Base-by-base conservation (phyloP, 1,284 basidiomycete genomes). In the Trichosporon sp. region DNA sequence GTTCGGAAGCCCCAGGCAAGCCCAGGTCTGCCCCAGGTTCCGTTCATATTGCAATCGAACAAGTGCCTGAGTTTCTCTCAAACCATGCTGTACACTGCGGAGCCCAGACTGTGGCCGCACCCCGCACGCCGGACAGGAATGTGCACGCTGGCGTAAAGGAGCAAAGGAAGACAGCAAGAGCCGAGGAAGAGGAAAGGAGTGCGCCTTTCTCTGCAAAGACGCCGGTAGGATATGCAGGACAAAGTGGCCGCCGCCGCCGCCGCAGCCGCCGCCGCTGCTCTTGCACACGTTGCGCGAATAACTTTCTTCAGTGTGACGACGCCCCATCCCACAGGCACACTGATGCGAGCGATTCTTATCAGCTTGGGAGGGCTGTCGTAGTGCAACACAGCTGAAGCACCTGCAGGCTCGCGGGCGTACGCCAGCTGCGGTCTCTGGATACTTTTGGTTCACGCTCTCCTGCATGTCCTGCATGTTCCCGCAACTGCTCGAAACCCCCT, bases 251-350 rank as follows among this genome's bases (percentile, higher is more conserved):
- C 48, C 48, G 48, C 48, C 8, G 48, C 26, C 26, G 26, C 26
- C 26, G 26, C 26, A 26, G 26, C 26, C 26, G 26, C 26, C 26
- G 16, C 51, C 51, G 51, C 51, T 10, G 19, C 16, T 21, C 31
- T 32, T 32, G 31, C 56, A 32, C 26, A 31, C 12, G 31, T 1
- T 32, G 56, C 56, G 56, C 56, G 56, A 61, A 35, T 61, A 61
- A 16, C 56, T 31, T 61, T 35, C 31, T 61, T 35, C 56, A 32
- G 31, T 35, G 31, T 61, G 56, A 61, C 31, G 56, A 32, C 26
- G 31, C 56, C 31, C 56, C 56, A 61, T 14, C 56, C 26, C 56
- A 61, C 56, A 61, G 56, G 56, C 56, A 61, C 51, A 19, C 51
- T 54, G 51, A 26, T 54, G 51, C 51, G 51, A 54, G 51, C 51